Conservation (phyloP, 73 alveolate species). For the Symbiodinium natans region DNA sequence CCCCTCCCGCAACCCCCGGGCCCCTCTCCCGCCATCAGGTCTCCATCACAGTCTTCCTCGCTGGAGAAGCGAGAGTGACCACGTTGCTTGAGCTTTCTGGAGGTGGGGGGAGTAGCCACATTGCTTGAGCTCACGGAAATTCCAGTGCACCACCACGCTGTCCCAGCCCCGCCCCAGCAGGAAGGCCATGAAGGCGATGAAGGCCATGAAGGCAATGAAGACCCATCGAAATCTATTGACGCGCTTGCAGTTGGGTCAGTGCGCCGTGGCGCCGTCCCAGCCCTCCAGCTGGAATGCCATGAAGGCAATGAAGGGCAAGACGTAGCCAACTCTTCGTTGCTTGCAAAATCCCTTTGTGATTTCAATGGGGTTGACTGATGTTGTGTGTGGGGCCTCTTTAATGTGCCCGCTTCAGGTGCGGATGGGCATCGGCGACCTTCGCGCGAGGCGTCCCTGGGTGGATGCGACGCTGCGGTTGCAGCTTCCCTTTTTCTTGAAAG, state of each 20-base stretch:
- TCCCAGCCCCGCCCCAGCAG: too few relatives aligned
- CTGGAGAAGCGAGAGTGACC: too few relatives aligned
- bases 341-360: too few relatives aligned
- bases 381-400: background rate
- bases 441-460: background rate
- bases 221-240: background rate
- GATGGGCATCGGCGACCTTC: background rate
- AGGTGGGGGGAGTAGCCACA: too few relatives aligned
- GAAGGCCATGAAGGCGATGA: background rate
- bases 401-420: background rate
- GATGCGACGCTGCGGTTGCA: background rate
- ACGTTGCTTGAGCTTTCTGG: too few relatives aligned
- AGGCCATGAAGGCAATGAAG: background rate
- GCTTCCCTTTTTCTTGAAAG: background rate
- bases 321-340: too few relatives aligned
- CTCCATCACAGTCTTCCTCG: too few relatives aligned
- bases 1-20: background rate
- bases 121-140: too few relatives aligned
- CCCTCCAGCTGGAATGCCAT: background rate
- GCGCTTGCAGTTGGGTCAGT: background rate
- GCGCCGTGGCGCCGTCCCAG: background rate
- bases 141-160: too few relatives aligned
- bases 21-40: too few relatives aligned
- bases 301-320: background rate
- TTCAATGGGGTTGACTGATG: too few relatives aligned